Percentiles rank a stretch among this genome's conserved stretches.
Conservation (phyloP, 306 rosid species). For the Ormosia semicastrata region DNA sequence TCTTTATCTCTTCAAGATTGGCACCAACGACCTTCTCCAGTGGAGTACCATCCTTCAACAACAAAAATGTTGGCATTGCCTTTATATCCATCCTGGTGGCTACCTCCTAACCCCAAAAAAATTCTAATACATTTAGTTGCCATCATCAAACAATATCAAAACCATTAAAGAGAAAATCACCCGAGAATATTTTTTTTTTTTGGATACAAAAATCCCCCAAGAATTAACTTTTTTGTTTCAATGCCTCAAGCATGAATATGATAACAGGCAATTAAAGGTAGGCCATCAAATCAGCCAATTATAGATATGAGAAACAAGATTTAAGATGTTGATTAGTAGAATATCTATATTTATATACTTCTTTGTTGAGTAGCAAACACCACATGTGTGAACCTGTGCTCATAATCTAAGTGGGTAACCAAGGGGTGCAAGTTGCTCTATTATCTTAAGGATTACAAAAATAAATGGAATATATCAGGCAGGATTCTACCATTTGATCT, state of each 20-base stretch:
- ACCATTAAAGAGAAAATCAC: slow-evolving; percentile 2
- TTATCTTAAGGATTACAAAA: no score
- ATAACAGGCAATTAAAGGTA: neutral
- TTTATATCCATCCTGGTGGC: no score
- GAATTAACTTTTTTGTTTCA: slow-evolving; percentile 1
- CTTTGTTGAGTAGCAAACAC: no score
- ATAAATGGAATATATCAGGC: no score
- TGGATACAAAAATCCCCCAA: no score
- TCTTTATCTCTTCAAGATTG: slow-evolving; percentile 89
- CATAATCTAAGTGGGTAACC: no score
- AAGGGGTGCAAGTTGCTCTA: no score
- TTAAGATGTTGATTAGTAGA: neutral
- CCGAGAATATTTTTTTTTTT: no score
- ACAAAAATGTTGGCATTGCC: slow-evolving; percentile 91
- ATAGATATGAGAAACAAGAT: neutral
- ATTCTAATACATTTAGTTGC: neutral
- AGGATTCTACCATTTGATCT: no score
- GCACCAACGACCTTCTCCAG: slow-evolving; percentile 89
- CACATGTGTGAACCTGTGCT: no score
- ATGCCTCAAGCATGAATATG: neutral
- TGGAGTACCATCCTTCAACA: slow-evolving; percentile 55
- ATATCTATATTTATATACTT: no score
- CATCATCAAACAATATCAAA: neutral
- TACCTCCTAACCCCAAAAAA: slow-evolving; percentile 57
- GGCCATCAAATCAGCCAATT: neutral